Conservation (phyloP, 164 flowering plant species). For the Stephania cephalantha region DNA sequence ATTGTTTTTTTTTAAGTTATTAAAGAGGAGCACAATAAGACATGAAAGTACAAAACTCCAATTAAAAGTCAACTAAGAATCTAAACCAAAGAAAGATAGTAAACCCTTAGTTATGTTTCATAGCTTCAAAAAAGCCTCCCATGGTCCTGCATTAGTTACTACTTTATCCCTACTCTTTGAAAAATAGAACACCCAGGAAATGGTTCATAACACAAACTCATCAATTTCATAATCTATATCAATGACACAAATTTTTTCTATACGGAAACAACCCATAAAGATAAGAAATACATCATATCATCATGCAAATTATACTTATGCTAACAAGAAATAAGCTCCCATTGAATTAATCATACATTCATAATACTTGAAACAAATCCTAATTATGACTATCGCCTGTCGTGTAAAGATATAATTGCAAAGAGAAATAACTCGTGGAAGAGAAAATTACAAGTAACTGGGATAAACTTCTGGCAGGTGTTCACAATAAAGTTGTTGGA, state of each 20-base stretch:
- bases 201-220: not conserved
- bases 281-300: not conserved
- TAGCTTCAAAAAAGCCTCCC: not conserved
- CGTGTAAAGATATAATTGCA: not conserved
- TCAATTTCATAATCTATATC: not conserved
- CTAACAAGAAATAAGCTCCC: not conserved
- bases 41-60: not conserved
- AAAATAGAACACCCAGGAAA: conserved; percentile 2
- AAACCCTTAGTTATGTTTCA: not conserved
- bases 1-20: too few relatives aligned
- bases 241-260: not conserved
- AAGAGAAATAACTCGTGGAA: conserved; percentile 3
- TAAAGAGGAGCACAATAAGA: not conserved
- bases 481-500: conserved; percentile 85
- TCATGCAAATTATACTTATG: not conserved
- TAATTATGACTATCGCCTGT: not conserved
- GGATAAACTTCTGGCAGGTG: conserved; percentile 88
- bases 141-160: not conserved
- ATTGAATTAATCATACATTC: too few relatives aligned
- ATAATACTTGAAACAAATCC: not conserved
- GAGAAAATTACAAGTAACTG: conserved; percentile 59
- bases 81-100: not conserved
- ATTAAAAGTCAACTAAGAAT: not conserved
- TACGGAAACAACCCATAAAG: not conserved
- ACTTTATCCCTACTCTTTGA: not conserved